Evolutionary conservation across 2,329 filamentous ascomycete species (phyloP).

Genomic region (Chaetomium globosum): DNA sequence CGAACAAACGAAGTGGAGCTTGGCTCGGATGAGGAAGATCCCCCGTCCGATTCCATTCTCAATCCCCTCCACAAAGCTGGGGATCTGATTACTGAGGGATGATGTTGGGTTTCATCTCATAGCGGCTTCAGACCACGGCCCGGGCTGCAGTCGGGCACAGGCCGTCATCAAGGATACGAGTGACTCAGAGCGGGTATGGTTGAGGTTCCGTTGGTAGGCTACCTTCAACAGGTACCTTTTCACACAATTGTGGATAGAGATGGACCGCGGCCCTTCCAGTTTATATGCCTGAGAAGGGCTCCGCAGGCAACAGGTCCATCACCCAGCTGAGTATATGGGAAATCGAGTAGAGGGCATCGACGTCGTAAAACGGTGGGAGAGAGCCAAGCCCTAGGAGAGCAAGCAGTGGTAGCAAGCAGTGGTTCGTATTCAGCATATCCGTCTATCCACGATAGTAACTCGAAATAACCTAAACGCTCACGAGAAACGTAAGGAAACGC

Average conservation of each 20-base stretch:
- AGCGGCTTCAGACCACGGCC: neutral
- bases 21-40: neutral
- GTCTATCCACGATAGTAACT: neutral
- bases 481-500: neutral
- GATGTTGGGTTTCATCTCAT: neutral
- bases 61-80: neutral
- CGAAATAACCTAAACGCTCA: neutral
- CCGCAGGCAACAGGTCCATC: slow-evolving; percentile 53
- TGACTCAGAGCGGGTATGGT: neutral
- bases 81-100: neutral
- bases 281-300: slow-evolving; percentile 53
- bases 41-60: neutral
- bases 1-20: neutral
- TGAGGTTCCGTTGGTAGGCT: neutral
- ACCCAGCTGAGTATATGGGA: slow-evolving; percentile 54
- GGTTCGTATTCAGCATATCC: neutral
- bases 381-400: neutral
- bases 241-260: neutral
- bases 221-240: neutral
- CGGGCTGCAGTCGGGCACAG: slow-evolving; percentile 5
- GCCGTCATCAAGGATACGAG: neutral
- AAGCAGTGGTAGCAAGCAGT: neutral
- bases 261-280: neutral
- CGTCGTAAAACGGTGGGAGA: neutral
- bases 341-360: neutral